These are phyloP conservation scores for Pseudoneurospora amorphoporcata DNA, from an alignment of 495 filamentous ascomycete genomes.

Conservation along the genomic window DNA sequence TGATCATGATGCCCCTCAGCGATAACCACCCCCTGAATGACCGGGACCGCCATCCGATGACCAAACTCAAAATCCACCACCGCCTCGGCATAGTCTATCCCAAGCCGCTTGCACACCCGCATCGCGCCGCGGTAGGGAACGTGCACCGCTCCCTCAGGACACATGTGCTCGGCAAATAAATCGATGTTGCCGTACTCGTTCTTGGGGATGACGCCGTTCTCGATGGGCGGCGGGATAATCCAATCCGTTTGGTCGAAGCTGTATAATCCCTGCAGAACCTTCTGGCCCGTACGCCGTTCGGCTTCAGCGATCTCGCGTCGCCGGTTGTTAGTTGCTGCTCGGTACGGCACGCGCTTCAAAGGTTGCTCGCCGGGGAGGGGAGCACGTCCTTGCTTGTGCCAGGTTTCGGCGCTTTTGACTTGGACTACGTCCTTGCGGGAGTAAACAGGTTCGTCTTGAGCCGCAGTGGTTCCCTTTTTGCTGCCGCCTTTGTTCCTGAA, in stretches of 20 bases:
- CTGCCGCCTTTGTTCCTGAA: slow-evolving; percentile 52
- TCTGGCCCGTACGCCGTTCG: slow-evolving; percentile 65
- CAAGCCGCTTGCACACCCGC: slow-evolving; percentile 70
- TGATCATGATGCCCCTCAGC: slow-evolving; percentile 65
- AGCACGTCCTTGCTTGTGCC: slow-evolving; percentile 91
- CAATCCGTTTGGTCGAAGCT: slow-evolving; percentile 79
- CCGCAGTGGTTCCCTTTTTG: slow-evolving; percentile 51
- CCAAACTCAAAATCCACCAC: slow-evolving; percentile 97
- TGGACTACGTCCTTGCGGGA: slow-evolving; percentile 66
- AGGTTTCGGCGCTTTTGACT: slow-evolving; percentile 88
- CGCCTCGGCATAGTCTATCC: slow-evolving; percentile 86
- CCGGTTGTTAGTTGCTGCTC: slow-evolving; percentile 78
- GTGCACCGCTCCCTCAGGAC: slow-evolving; percentile 76
- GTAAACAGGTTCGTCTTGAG: slow-evolving; percentile 71
- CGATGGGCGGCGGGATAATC: slow-evolving; percentile 78
- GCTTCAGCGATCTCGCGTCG: slow-evolving; percentile 85
- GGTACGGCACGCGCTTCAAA: slow-evolving; percentile 78
- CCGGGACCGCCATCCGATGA: slow-evolving; percentile 80
- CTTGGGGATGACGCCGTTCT: slow-evolving; percentile 79
- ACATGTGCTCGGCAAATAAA: slow-evolving; percentile 87
- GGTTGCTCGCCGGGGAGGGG: slow-evolving; percentile 59
- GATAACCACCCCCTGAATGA: slow-evolving; percentile 82
- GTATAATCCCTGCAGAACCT: slow-evolving; percentile 79
- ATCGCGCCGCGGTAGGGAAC: slow-evolving; percentile 67
- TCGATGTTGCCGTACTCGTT: slow-evolving; percentile 97